Evolutionary conservation across 1,284 basidiomycete genomes (phyloP).

Genomic region (Fomitopsis palustris): DNA sequence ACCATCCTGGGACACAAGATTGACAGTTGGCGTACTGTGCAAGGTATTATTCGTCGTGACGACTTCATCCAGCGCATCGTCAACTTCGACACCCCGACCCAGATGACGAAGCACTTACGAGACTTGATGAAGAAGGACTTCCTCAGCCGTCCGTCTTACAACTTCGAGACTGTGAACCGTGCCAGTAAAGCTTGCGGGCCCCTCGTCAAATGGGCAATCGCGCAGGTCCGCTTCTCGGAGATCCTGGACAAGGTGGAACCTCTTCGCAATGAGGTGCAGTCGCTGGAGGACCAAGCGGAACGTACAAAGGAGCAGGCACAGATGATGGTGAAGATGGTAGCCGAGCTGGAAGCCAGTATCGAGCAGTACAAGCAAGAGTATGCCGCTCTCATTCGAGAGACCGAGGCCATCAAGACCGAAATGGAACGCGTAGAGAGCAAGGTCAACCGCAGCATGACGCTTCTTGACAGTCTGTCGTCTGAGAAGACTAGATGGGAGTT

Average conservation of each 20-base stretch:
- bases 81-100: conserved; percentile 90
- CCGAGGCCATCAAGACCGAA: conserved; percentile 94
- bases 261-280: conserved; percentile 92
- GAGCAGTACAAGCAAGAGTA: conserved; percentile 97
- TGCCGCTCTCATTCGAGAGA: conserved; percentile 94
- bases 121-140: conserved; percentile 95
- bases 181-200: conserved; percentile 98
- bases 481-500: conserved; percentile 95
- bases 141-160: conserved; percentile 88
- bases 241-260: conserved; percentile 98
- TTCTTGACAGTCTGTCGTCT: conserved; percentile 92
- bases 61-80: conserved; percentile 98
- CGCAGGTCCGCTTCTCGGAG: conserved; percentile 96
- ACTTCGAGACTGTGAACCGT: conserved; percentile 93
- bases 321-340: conserved; percentile 89
- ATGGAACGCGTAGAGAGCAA: conserved; percentile 98
- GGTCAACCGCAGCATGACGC: conserved; percentile 95
- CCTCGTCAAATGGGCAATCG: conserved; percentile 97
- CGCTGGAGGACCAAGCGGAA: conserved; percentile 88
- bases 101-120: conserved; percentile 88
- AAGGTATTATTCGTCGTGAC: conserved; percentile 94
- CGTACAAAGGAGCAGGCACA: conserved; percentile 90
- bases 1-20: conserved; percentile 97
- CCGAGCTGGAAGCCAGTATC: conserved; percentile 92
- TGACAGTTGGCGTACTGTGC: conserved; percentile 96